A percentile compares a stretch with the other conserved stretches of the same genome.
Evolutionary conservation across 2,329 filamentous ascomycete genomes (phyloP).

Genomic region (Berkeleyomyces rouxiae): DNA sequence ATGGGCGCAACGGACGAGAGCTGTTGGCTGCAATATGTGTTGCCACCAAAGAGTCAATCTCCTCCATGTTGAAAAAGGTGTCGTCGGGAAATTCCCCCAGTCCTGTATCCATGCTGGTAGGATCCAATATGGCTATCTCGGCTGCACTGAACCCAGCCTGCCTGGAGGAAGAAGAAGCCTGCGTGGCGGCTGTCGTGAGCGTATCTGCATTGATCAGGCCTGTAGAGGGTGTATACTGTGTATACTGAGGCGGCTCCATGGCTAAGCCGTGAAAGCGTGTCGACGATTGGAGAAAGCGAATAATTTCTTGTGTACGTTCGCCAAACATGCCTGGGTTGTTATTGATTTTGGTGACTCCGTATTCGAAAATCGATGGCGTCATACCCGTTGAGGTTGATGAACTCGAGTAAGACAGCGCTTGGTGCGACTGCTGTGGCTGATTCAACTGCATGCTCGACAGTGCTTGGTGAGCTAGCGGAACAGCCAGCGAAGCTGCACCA

Average conservation of each 20-base stretch:
- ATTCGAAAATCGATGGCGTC: background rate
- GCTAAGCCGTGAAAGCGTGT: background rate
- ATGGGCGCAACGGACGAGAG: background rate
- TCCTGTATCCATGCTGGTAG: background rate
- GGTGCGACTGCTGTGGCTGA: background rate
- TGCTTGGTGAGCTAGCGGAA: background rate
- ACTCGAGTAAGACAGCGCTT: background rate
- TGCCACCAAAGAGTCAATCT: constrained; percentile 15
- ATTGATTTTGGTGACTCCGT: background rate
- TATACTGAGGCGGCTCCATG: background rate
- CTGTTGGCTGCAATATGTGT: constrained; percentile 15
- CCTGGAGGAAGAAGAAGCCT: background rate
- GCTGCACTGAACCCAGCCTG: background rate
- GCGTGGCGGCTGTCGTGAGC: background rate
- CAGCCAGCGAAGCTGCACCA: background rate
- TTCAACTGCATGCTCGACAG: background rate
- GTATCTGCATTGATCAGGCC: background rate
- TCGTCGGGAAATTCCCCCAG: constrained; percentile 2
- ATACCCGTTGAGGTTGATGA: too few relatives aligned
- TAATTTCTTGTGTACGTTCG: background rate
- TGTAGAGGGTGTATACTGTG: background rate
- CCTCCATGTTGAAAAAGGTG: constrained; percentile 9
- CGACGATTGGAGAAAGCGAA: background rate
- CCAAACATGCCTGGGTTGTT: background rate
- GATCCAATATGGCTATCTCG: background rate